Percentiles rank a stretch among this genome's conserved stretches.
Evolutionary conservation across 352 stramenopile species (phyloP).

Genomic region (Nothophytophthora sp.): DNA sequence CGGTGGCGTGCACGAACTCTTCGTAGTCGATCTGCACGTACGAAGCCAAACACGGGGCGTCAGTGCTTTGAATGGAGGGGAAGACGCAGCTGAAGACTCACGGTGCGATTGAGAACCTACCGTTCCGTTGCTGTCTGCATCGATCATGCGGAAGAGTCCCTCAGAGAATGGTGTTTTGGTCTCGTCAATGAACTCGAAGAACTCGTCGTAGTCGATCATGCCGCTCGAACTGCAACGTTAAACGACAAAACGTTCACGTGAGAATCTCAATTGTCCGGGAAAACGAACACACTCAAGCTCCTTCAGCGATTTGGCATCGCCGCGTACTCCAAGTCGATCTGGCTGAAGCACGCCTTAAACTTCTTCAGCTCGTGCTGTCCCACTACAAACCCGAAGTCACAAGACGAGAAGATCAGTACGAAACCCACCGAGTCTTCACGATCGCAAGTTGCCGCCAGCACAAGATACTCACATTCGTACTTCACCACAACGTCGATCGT

Average conservation of each 20-base stretch:
- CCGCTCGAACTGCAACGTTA: slow-evolving; percentile 75
- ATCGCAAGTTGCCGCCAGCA: background rate
- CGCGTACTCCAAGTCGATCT: slow-evolving; percentile 89
- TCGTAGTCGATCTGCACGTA: slow-evolving; percentile 87
- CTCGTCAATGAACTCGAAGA: slow-evolving; percentile 92
- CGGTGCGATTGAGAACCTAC: slow-evolving; percentile 41
- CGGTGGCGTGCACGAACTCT: slow-evolving; percentile 90
- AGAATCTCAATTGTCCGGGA: background rate
- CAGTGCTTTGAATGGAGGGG: too few species aligned
- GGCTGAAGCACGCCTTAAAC: slow-evolving; percentile 85
- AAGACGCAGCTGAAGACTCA: too few species aligned
- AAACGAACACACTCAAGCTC: background rate
- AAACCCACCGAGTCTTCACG: background rate
- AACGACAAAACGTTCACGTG: slow-evolving; percentile 2
- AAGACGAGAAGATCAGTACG: background rate
- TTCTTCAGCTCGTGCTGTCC: slow-evolving; percentile 84
- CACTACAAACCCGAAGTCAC: slow-evolving; percentile 33
- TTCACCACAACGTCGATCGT: slow-evolving; percentile 75
- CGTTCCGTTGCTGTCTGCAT: slow-evolving; percentile 74
- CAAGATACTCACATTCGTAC: slow-evolving; percentile 50
- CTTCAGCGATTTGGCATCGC: background rate
- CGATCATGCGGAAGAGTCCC: slow-evolving; percentile 88
- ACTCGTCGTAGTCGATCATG: slow-evolving; percentile 91
- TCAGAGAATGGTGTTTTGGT: slow-evolving; percentile 90
- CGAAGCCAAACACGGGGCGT: too few species aligned